phyloP scores from a whole-genome alignment of 805 yeast genomes.

The Ogataea pignaliae region DNA sequence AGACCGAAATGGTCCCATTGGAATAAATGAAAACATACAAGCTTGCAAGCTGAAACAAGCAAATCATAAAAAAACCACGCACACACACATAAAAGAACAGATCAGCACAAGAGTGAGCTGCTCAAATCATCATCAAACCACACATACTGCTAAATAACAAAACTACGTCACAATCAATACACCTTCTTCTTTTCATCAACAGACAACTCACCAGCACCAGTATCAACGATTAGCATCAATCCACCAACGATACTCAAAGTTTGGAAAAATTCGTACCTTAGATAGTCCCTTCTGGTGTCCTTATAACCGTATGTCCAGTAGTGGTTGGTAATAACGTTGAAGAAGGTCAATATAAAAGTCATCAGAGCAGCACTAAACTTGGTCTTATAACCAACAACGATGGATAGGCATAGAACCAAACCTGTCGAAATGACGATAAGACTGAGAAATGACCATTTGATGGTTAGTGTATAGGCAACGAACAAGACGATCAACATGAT shows the following conservation, averaged over 20 bases:
- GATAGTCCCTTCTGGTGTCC: conserved; percentile 79
- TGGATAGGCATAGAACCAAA: conserved; percentile 63
- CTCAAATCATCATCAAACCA: no score
- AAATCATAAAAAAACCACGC: no score
- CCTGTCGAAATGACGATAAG: conserved; percentile 66
- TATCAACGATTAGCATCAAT: conserved; percentile 78
- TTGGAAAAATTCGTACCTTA: conserved; percentile 92
- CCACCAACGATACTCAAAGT: conserved; percentile 95
- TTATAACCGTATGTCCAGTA: conserved; percentile 77
- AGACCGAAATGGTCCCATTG: no score
- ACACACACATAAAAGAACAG: no score
- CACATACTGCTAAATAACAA: no score
- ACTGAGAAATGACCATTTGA: conserved; percentile 66
- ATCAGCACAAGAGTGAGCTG: no score
- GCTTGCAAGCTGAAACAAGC: no score
- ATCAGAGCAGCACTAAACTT: conserved; percentile 74
- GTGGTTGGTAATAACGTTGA: conserved; percentile 77
- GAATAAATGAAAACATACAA: no score
- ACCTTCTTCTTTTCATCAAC: conserved; percentile 95
- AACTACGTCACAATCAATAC: conserved; percentile 54
- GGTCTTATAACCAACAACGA: conserved; percentile 90
- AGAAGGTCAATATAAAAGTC: conserved; percentile 65
- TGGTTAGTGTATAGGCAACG: conserved; percentile 74
- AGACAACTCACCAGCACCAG: conserved; percentile 94
- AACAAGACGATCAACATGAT: conserved; percentile 80